phyloP scores from a whole-genome alignment of 176 grass and related monocot genomes.

The Triticum timopheevii region DNA sequence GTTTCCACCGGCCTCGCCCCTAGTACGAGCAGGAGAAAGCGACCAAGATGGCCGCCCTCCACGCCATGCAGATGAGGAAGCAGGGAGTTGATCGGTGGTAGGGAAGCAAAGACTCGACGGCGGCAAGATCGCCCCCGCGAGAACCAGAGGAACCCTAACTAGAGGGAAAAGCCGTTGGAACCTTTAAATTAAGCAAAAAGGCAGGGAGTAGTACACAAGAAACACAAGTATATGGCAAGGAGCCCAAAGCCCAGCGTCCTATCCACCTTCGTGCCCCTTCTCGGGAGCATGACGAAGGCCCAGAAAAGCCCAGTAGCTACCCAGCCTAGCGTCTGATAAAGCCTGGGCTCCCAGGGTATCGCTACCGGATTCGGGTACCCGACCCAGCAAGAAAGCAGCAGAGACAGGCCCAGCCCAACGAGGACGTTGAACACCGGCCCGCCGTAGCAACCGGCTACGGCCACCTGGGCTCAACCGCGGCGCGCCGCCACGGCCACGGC shows the following conservation, averaged over 20 bases:
- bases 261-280: constrained; percentile 56
- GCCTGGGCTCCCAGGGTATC: constrained; percentile 30
- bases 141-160: too few relatives aligned
- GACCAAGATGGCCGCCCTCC: too few relatives aligned
- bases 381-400: constrained; percentile 42
- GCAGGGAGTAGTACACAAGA: constrained; percentile 37
- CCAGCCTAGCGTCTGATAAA: constrained; percentile 47
- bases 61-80: too few relatives aligned
- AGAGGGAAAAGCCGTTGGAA: too few relatives aligned
- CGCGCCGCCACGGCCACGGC: constrained; percentile 45
- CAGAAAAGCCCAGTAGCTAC: constrained; percentile 38
- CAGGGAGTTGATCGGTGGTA: too few relatives aligned
- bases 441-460: constrained; percentile 62
- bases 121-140: too few relatives aligned
- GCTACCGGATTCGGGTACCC: constrained; percentile 18
- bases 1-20: too few relatives aligned
- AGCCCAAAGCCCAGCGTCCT: constrained; percentile 52
- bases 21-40: too few relatives aligned
- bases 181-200: too few relatives aligned
- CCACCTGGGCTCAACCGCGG: constrained; percentile 45
- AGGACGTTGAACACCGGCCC: constrained; percentile 66
- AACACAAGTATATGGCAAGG: constrained; percentile 56
- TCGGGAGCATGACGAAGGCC: constrained; percentile 42
- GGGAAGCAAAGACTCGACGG: too few relatives aligned
- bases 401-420: constrained; percentile 58